A percentile compares a stretch with the other conserved stretches of the same genome.
Conservation (phyloP, 2,329 filamentous ascomycete species). For the Aureobasidium sp. region DNA sequence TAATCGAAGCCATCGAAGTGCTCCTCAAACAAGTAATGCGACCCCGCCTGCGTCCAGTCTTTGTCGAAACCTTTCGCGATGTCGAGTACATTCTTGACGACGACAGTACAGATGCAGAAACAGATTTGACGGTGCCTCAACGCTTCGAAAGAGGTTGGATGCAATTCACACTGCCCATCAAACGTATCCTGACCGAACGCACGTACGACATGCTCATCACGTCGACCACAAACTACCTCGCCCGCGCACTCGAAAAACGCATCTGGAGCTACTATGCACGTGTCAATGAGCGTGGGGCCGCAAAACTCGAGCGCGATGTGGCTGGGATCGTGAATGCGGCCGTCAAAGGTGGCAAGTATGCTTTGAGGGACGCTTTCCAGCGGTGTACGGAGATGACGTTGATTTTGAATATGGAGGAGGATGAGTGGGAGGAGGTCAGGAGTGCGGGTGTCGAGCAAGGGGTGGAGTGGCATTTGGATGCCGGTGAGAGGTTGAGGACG, state of each 20-base stretch:
- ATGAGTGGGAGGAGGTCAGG: conserved; percentile 79
- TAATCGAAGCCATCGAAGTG: conserved; percentile 76
- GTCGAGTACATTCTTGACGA: conserved; percentile 70
- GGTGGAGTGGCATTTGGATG: conserved; percentile 60
- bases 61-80: conserved; percentile 86
- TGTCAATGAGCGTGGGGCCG: conserved; percentile 73
- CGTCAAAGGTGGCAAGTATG: conserved; percentile 63
- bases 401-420: conserved; percentile 89
- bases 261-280: conserved; percentile 74
- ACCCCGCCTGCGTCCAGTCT: conserved; percentile 71
- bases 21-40: conserved; percentile 85
- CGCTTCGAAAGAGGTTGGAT: conserved; percentile 85
- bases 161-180: conserved; percentile 73
- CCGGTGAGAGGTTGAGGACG: conserved; percentile 67
- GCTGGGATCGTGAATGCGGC: conserved; percentile 64
- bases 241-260: conserved; percentile 76
- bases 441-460: conserved; percentile 30
- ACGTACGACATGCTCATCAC: conserved; percentile 72
- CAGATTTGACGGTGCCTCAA: conserved; percentile 60
- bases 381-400: conserved; percentile 73
- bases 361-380: conserved; percentile 67
- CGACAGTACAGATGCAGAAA: conserved; percentile 35
- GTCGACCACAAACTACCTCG: conserved; percentile 65
- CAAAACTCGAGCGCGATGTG: conserved; percentile 78
- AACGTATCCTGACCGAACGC: conserved; percentile 70